Base-by-base conservation (phyloP, 2,329 filamentous ascomycete genomes). In the Beauveria rudraprayagi region DNA sequence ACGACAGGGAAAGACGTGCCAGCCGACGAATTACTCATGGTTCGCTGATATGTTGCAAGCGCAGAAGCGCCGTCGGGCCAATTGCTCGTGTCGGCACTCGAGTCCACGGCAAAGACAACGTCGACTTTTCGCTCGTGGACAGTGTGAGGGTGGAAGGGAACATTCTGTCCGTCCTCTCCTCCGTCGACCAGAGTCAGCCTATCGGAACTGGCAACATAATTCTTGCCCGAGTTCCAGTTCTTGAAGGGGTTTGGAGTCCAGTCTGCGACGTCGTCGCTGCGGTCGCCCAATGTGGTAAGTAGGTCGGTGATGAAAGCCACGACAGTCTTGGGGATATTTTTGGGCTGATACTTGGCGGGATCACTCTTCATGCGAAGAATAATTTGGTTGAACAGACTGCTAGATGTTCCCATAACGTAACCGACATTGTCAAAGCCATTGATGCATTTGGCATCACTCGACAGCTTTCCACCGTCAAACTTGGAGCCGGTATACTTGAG, bases 401-500 rank as follows among this genome's bases (percentile, higher is more conserved):
- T 91, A 11, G 88, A 91, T 0, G 91, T 94, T 62, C 90, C 90
- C 84, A 93, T 90, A 37, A 94, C 78, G 67, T 85, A 95, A 1
- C 89, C 89, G 7, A 84, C 83, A 66, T 90, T 92, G 72, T 95
- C 91, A 66, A 91, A 92, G 1, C 91, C 91, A 26, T 70, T 70
- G 30, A 80, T 73, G 64, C 83, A 78, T 2, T 65, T 70, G 64
- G 79, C 77, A 68, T 80, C 79, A 34, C 76, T 61, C 14, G 72
- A 67, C 0, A 78, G 61, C 58, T 63, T 75, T 64, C 86, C 86
- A 55, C 76, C 74, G 64, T 73, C 73, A 63, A 88, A 81, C 63
- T 79, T 76, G 54, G 84, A 84, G 30, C 83, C 86, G 28, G 87
- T 77, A 68, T 84, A 89, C 60, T 77, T 71, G 1, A 82, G 83